A percentile compares a stretch with the other conserved stretches of the same genome.
Conservation (phyloP, 2,329 filamentous ascomycete species). For the Cladobotryum mycophilum region DNA sequence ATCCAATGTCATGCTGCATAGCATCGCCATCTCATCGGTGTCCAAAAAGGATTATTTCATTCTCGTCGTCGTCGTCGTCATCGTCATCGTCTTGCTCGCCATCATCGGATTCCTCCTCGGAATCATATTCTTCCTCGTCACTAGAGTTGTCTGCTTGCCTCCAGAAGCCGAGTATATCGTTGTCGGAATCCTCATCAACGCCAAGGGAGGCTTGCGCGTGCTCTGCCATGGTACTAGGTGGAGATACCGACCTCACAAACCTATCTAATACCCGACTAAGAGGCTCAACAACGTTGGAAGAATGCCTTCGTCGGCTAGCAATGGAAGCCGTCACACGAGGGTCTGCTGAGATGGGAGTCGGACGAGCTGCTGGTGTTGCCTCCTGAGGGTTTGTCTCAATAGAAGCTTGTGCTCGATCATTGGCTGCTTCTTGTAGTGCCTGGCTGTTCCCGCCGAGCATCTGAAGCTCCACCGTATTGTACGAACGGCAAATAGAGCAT, state of each 20-base stretch:
- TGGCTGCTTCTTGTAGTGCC: constrained; percentile 20
- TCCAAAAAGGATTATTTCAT: constrained; percentile 45
- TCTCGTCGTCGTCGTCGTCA: constrained; percentile 44
- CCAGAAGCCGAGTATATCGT: constrained; percentile 55
- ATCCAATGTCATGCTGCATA: neutral
- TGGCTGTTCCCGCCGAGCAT: constrained; percentile 43
- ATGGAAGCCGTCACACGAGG: constrained; percentile 9
- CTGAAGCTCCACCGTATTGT: constrained; percentile 62
- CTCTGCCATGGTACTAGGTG: constrained; percentile 21
- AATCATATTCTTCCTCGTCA: constrained; percentile 36
- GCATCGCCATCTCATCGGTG: constrained; percentile 33
- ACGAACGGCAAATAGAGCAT: constrained; percentile 67
- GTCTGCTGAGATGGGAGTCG: constrained; percentile 16
- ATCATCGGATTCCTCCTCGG: constrained; percentile 25
- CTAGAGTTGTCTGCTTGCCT: constrained; percentile 41
- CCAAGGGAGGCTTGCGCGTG: constrained; percentile 22
- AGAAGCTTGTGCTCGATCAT: constrained; percentile 17
- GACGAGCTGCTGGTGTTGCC: constrained; percentile 12
- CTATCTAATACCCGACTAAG: constrained; percentile 32
- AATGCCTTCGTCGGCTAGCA: constrained; percentile 32
- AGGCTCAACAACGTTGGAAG: constrained; percentile 30
- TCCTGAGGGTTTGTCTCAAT: neutral
- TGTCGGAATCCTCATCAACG: constrained; percentile 42
- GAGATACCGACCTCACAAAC: constrained; percentile 40
- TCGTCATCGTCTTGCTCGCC: constrained; percentile 32